Base-by-base conservation (phyloP, 805 yeast genomes). In the Lipomyces orientalis region DNA sequence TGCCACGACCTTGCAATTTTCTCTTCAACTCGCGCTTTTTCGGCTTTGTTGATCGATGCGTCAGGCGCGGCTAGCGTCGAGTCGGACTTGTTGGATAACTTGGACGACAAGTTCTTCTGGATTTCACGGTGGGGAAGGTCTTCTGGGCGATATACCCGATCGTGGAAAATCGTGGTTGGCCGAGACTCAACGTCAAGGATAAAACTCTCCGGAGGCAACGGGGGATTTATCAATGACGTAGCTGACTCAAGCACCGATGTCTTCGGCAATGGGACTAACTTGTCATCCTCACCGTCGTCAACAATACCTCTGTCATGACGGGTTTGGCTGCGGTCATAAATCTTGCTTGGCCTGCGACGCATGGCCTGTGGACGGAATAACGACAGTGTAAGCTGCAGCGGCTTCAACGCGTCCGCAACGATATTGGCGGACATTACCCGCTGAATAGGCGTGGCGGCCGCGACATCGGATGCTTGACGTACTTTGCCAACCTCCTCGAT, bases 1-100 rank as follows among this genome's bases (percentile, higher is more conserved):
- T 94, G 98, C 89, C 97, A 95, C 58, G 88, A 86, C 54, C 97
- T 81, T 0, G 99, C 99, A 62, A 95, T 89, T 64, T 85, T 84
- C 71, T 95, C 98, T 73, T 90, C 94, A 25, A 83, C 75, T 52
- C 80, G 76, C 1, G 80, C 76, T 33, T 76, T 76, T 64, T 81
- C 83, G 16, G 73, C 73, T 64, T 70, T 39, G 19, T 55, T 43
- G 58, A 19, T 12, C 34, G 33, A 4, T 19, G 5, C 31, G 34
- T 49, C 59, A 9, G 60, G 5, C 19, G 19, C 51, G 19, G n/a
- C 5, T 10, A n/a, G 8, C 14, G 29, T 16, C 14, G 22, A 5
- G 8, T 49, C 62, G 3, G 46, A 59, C 9, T 58, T 39, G 37
- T n/a, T 31, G 9, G 55, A n/a, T 19, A 16, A 25, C 0, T 4